These are phyloP conservation scores for Coemansia asiatica DNA, from an alignment of 192 early-diverging fungal genomes.

Conservation along the genomic window DNA sequence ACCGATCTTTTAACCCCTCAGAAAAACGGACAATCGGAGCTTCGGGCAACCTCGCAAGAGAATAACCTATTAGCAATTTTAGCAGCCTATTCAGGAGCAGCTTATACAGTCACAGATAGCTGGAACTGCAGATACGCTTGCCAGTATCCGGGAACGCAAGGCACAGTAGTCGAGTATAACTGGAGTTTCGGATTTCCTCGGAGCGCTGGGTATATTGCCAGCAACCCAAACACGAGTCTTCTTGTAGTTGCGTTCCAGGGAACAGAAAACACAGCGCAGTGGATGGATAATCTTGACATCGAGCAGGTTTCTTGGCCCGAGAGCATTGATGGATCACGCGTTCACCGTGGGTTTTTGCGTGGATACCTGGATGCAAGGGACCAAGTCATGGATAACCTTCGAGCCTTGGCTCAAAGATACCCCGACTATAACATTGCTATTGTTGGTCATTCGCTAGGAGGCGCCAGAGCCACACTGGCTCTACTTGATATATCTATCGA, in stretches of 20 bases:
- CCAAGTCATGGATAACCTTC: slow-evolving; percentile 15
- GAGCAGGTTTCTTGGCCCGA: slow-evolving; percentile 30
- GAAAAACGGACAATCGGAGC: not conserved
- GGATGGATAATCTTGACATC: slow-evolving; percentile 37
- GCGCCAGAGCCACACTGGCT: slow-evolving; percentile 38
- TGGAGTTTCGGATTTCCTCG: slow-evolving; percentile 31
- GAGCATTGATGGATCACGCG: slow-evolving; percentile 22
- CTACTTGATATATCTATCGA: slow-evolving; percentile 29
- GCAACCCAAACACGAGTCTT: slow-evolving; percentile 24
- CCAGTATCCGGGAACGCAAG: slow-evolving; percentile 41
- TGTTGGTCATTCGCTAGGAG: slow-evolving; percentile 50
- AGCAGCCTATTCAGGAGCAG: slow-evolving; percentile 46
- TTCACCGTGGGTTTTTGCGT: slow-evolving; percentile 49
- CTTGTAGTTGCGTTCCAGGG: slow-evolving; percentile 49
- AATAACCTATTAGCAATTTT: slow-evolving; percentile 25
- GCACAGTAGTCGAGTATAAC: slow-evolving; percentile 36
- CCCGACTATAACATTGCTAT: slow-evolving; percentile 40
- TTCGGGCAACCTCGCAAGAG: slow-evolving; percentile 3
- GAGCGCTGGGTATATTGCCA: slow-evolving; percentile 47
- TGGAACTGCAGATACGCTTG: slow-evolving; percentile 46
- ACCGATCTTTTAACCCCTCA: not conserved
- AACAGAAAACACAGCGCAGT: slow-evolving; percentile 34
- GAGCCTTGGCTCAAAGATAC: slow-evolving; percentile 18
- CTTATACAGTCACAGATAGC: slow-evolving; percentile 35
- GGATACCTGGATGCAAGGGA: slow-evolving; percentile 29